Conservation (phyloP, 805 yeast species). For the Kuraishia cidri region DNA sequence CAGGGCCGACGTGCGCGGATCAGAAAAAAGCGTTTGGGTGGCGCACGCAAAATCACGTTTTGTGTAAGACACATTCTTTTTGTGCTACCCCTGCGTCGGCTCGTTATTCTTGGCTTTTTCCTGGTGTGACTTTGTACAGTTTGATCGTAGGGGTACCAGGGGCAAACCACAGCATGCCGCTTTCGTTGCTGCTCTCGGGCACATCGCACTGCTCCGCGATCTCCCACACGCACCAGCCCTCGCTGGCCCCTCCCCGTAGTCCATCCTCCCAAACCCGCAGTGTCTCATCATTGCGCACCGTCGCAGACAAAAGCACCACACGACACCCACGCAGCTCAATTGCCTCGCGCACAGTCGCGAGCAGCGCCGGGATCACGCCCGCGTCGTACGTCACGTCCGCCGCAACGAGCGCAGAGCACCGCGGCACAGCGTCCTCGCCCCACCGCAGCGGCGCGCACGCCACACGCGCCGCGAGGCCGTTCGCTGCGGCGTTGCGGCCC, state of each 20-base stretch:
- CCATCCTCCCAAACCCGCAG: conserved; percentile 29
- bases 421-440: conserved; percentile 33
- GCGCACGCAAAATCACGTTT: no score
- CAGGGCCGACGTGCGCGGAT: no score
- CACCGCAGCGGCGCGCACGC: conserved; percentile 49
- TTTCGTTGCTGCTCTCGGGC: conserved; percentile 5
- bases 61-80: no score
- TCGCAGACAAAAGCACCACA: conserved; percentile 49
- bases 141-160: conserved; percentile 13
- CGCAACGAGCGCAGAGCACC: conserved; percentile 44
- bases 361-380: conserved; percentile 43
- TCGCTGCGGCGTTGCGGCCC: conserved; percentile 32
- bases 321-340: conserved; percentile 12
- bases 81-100: no score
- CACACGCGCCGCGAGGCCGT: conserved; percentile 17
- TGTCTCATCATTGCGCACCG: conserved; percentile 58
- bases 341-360: conserved; percentile 34
- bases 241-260: conserved; percentile 11
- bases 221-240: conserved; percentile 10
- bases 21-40: no score
- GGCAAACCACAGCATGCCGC: conserved; percentile 13
- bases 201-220: conserved; percentile 2
- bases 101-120: no score
- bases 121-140: no score
- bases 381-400: conserved; percentile 88